Evolutionary conservation across 2,329 filamentous ascomycete species (phyloP), one percentile per base, ranked within the genome.

Genomic region (Aureobasidium sp.): DNA sequence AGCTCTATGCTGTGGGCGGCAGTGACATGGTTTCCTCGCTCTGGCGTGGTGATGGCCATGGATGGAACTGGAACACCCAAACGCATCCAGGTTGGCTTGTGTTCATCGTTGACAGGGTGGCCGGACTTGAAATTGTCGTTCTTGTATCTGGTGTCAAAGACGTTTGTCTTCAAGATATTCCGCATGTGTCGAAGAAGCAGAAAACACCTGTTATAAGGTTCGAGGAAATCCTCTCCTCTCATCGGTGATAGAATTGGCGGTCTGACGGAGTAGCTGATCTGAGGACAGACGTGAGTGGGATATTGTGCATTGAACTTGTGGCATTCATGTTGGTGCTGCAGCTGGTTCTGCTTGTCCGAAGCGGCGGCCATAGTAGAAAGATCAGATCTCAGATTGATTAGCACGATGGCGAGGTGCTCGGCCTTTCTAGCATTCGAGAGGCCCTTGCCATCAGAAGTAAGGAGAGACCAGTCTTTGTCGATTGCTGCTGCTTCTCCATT

Each of bases 401-500:
- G 17, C 3, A 53, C 50, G 23, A 53, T 53, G 4, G 35, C 35
- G 9, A 53, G 50, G 8, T 53, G 50, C 37, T 53, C 50, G 10
- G 50, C 50, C 23, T 53, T 40, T 19, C 17, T 27, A 5, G 29
- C 23, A 9, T 53, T 53, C 13, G 50, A 40, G 8, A 29, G 15
- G 27, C 50, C 50, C n/a, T 53, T 53, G 35, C 50, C 50, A 53
- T 53, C 50, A 42, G 50, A 53, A 40, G 17, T 33, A 17, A 53
- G 50, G 4, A 53, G n/a, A 4, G 50, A 53, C 50, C 50, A 53
- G 7, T 19, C 17, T 13, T 29, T 13, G n/a, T 21, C 33, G 25
- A 42, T 40, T 0, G 19, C 17, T 35, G 35, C 50, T 9, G 37
- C 5, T 2, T 19, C 23, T 8, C 23, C 35, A 15, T 3, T 19